phyloP scores from a whole-genome alignment of 140 eudicot genomes.

The Stevia rebaudiana region DNA sequence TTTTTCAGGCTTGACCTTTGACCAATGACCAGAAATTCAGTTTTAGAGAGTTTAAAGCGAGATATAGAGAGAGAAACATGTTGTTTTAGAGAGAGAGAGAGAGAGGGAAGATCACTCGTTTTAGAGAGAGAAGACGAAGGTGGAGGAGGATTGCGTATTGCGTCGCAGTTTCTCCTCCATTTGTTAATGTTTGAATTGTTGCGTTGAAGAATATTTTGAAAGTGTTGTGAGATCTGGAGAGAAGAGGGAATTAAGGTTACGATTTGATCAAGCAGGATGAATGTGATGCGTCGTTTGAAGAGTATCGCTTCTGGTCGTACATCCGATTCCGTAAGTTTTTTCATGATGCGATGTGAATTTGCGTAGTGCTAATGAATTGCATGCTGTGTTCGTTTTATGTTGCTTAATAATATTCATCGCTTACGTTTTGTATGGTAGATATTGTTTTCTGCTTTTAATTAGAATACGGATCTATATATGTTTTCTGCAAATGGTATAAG shows the following conservation, averaged over 20 bases:
- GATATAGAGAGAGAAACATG: constrained; percentile 10
- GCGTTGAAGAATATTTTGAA: background rate
- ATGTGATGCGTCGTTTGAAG: constrained; percentile 90
- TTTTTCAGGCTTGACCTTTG: constrained; percentile 43
- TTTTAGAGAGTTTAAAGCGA: constrained; percentile 9
- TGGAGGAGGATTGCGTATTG: constrained; percentile 41
- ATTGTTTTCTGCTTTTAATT: too few relatives aligned
- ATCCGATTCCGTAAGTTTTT: constrained; percentile 57
- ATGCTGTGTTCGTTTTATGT: background rate
- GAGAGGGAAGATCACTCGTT: constrained; percentile 16
- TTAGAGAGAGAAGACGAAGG: constrained; percentile 18
- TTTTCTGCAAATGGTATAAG: background rate
- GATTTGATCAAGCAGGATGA: constrained; percentile 35
- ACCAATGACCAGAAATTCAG: constrained; percentile 17
- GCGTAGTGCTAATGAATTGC: background rate
- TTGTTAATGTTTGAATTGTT: background rate
- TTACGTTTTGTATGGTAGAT: background rate
- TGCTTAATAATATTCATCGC: background rate
- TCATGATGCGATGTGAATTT: background rate
- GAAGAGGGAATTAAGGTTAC: constrained; percentile 32
- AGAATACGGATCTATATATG: too few relatives aligned
- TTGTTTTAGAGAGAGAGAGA: constrained; percentile 1
- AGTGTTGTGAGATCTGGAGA: constrained; percentile 21
- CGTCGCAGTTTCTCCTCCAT: constrained; percentile 49
- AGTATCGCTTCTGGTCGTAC: constrained; percentile 90